phyloP scores from a whole-genome alignment of 208 protist species.

The Acanthamoeba healyi region DNA sequence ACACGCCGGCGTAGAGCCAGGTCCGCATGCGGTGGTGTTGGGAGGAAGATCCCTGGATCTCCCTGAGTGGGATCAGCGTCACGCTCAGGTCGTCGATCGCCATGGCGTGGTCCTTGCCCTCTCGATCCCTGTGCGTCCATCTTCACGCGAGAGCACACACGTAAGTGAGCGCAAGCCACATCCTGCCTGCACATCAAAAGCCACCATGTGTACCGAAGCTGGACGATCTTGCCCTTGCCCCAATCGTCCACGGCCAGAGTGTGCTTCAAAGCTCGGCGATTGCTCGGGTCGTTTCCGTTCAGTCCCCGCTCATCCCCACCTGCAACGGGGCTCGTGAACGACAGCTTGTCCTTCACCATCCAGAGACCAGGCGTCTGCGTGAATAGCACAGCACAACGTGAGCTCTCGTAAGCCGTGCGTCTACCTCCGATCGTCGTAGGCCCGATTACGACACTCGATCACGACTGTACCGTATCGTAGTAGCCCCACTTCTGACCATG shows the following conservation, averaged over 20 bases:
- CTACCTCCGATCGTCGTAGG: no score
- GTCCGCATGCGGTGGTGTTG: neutral
- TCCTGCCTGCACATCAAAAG: neutral
- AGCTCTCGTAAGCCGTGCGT: no score
- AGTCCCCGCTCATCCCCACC: neutral
- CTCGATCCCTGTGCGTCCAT: neutral
- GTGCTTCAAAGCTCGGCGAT: neutral
- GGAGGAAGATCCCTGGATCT: neutral
- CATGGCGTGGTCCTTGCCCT: neutral
- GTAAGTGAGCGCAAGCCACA: neutral
- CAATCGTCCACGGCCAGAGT: neutral
- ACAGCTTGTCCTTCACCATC: slow-evolving; percentile 24
- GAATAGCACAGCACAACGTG: neutral
- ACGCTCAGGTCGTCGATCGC: neutral
- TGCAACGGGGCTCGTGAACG: neutral
- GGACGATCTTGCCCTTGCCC: neutral
- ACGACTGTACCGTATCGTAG: neutral
- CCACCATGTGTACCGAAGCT: neutral
- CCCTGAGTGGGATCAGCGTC: neutral
- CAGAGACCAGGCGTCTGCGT: slow-evolving; percentile 2
- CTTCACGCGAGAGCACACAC: neutral
- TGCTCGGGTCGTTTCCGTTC: neutral
- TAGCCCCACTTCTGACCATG: neutral
- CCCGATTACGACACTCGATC: no score
- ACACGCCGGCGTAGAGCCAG: neutral